Base-by-base conservation (phyloP, 2,329 filamentous ascomycete genomes). In the Escovopsis sp. region DNA sequence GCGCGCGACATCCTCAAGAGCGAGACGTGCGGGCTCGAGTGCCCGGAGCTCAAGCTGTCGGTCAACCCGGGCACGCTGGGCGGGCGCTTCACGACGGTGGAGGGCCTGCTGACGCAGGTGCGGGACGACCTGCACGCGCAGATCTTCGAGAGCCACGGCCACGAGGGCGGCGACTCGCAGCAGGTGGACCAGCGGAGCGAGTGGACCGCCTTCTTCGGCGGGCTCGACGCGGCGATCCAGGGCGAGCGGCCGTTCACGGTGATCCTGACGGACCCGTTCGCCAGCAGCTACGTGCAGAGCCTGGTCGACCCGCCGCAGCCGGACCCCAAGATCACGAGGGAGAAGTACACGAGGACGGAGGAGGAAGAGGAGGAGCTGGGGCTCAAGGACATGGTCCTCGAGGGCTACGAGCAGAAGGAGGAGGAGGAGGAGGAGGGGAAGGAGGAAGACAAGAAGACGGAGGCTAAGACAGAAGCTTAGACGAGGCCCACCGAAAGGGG, bases 331-430 rank as follows among this genome's bases (percentile, higher is more conserved):
- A 82, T 98, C 57, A 77, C 73, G 43, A 71, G 76, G 3, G 84
- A 85, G 63, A 82, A 84, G 27, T 98, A 98, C 59, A 76, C 83
- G 45, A 74, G 91, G 46, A 94, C 89, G 1, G 78, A 81, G 0
- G 84, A 95, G 59, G 91, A 98, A 57, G 85, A 94, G 63, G 91
- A 98, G 54, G 85, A 95, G 45, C 67, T 98, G 10, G 91, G 91
- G 0, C 65, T 98, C 49, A 78, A 68, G 45, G 91, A 98, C 56
- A 98, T 98, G 79, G 91, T 89, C 71, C 78, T 79, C 0, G 88
- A 96, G 59, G 79, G 78, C 0, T 96, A 98, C 55, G 68, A 77
- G 41, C 72, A 76, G 46, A 45, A 53, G 1, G 59, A 55, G 33
- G 49, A 55, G 44, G 51, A 53, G 16, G 51, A 59, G 42, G 52